These are phyloP conservation scores for Saccharomycopsis fermentans DNA, from an alignment of 805 yeast genomes.

Conservation along the genomic window DNA sequence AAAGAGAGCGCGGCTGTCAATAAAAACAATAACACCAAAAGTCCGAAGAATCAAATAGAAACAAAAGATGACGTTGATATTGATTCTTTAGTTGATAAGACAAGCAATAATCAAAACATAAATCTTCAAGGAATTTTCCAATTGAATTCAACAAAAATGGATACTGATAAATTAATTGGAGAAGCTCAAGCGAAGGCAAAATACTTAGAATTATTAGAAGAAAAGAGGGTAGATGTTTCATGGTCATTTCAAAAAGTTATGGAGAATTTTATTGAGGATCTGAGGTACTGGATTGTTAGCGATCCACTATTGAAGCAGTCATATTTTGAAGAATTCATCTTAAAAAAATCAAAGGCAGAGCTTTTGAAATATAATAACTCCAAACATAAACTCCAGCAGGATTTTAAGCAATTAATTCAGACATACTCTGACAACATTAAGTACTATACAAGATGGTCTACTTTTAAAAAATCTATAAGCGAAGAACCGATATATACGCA, in stretches of 20 bases:
- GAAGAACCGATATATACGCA: conserved; percentile 61
- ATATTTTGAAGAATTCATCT: conserved; percentile 55
- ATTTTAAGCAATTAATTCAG: conserved; percentile 40
- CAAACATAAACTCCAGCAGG: conserved; percentile 43
- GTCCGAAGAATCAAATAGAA: not conserved
- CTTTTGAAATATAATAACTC: conserved; percentile 42
- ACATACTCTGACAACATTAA: conserved; percentile 33
- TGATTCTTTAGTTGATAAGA: not conserved
- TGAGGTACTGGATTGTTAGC: conserved; percentile 56
- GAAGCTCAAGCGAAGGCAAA: conserved; percentile 24
- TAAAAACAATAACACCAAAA: not conserved
- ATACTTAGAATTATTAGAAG: conserved; percentile 45
- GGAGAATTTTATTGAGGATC: conserved; percentile 43
- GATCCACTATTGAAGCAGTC: conserved; percentile 52
- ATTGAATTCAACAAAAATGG: conserved; percentile 4
- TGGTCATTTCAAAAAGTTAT: conserved; percentile 70
- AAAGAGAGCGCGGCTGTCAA: not conserved
- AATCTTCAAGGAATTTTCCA: not conserved
- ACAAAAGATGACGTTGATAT: not conserved
- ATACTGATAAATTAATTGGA: conserved; percentile 18
- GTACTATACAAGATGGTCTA: conserved; percentile 55
- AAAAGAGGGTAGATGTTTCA: conserved; percentile 51
- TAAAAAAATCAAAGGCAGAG: conserved; percentile 40
- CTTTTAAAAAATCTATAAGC: conserved; percentile 39
- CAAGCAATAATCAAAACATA: not conserved